These are phyloP conservation scores for Beauveria sp. DNA, from an alignment of 2,329 filamentous ascomycete species.

Conservation along the genomic window DNA sequence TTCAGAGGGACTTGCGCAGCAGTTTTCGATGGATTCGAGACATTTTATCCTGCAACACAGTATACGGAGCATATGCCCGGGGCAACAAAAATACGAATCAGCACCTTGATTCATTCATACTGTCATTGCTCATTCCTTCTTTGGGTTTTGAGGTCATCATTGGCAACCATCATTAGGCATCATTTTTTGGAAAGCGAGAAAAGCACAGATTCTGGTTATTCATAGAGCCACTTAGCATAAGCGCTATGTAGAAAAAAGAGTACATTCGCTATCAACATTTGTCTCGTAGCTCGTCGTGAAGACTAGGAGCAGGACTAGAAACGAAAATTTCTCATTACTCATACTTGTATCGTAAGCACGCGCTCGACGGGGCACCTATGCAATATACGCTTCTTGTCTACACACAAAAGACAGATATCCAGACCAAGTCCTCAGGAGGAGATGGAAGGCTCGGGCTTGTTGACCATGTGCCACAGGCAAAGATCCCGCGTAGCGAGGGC, in stretches of 20 bases:
- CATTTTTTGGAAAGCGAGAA: background rate
- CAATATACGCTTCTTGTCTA: no score
- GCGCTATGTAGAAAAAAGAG: background rate
- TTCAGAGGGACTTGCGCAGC: background rate
- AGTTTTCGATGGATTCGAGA: background rate
- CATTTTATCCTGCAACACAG: background rate
- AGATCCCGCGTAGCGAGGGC: slow-evolving; percentile 35
- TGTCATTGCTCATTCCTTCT: background rate
- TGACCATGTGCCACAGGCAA: slow-evolving; percentile 27
- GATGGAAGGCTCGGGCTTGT: slow-evolving; percentile 1
- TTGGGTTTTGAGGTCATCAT: background rate
- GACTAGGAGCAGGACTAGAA: no score
- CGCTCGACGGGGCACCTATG: no score
- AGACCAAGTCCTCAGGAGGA: background rate
- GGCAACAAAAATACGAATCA: background rate
- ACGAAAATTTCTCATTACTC: no score
- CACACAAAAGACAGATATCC: no score
- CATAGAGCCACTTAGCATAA: background rate
- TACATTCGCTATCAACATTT: background rate
- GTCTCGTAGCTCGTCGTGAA: no score
- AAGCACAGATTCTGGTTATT: background rate
- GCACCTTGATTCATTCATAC: background rate
- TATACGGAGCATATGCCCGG: background rate
- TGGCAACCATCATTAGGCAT: background rate
- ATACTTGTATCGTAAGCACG: no score